Percentiles rank a stretch among this genome's conserved stretches.
phyloP scores from a whole-genome alignment of 2,329 filamentous ascomycete species.

The Truncatella angustata region DNA sequence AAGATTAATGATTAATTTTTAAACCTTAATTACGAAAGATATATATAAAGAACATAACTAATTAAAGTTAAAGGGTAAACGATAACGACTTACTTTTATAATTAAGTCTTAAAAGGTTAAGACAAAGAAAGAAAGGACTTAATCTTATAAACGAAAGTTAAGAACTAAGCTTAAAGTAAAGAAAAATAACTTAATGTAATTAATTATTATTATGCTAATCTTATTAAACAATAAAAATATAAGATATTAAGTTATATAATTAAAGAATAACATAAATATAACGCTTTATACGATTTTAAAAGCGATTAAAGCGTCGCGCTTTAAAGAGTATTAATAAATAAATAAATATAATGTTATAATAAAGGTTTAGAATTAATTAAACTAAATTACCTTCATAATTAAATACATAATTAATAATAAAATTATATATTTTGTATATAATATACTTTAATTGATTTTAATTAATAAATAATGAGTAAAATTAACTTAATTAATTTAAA shows the following conservation, averaged over 20 bases:
- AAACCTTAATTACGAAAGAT: too few relatives aligned
- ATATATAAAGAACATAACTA: too few relatives aligned
- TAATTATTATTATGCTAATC: background rate
- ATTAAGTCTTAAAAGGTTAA: constrained; percentile 14
- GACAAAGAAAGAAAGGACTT: background rate
- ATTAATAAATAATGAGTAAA: too few relatives aligned
- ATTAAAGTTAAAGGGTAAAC: background rate
- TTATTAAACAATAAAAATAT: background rate
- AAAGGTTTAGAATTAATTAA: too few relatives aligned
- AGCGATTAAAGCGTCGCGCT: too few relatives aligned
- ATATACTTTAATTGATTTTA: too few relatives aligned
- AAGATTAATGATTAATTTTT: too few relatives aligned
- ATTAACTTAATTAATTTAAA: too few relatives aligned
- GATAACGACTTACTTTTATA: constrained; percentile 5
- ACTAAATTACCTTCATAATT: background rate
- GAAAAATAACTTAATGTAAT: background rate
- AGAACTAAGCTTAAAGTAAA: background rate
- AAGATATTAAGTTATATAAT: too few relatives aligned
- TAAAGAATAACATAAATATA: background rate
- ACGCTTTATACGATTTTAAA: background rate
- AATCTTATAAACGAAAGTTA: background rate
- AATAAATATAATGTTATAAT: background rate
- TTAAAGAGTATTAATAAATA: too few relatives aligned
- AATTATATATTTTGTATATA: background rate
- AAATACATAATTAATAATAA: background rate